Conservation (phyloP, 164 flowering plant species). For the Umbilicus rupestris region DNA sequence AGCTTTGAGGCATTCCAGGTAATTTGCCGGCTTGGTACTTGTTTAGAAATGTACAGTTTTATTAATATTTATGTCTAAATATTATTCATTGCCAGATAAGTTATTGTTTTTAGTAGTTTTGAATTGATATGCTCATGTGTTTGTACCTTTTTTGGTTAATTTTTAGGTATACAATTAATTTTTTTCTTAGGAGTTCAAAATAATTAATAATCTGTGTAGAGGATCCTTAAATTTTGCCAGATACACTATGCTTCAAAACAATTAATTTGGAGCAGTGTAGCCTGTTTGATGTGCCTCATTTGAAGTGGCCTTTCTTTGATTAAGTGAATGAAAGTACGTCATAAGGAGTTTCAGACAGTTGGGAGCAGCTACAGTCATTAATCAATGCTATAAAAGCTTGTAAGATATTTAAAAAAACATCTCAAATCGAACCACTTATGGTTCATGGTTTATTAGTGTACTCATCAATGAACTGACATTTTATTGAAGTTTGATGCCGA, state of each 20-base stretch:
- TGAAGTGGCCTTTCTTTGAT: no score
- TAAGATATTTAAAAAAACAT: neutral
- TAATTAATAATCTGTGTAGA: no score
- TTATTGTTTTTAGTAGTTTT: neutral
- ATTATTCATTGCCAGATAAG: neutral
- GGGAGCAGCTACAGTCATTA: no score
- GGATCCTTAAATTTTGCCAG: no score
- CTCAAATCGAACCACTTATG: neutral
- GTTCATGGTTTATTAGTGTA: neutral
- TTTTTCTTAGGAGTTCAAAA: neutral
- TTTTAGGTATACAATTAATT: neutral
- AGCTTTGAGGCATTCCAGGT: slow-evolving; percentile 93
- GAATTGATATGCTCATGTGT: neutral
- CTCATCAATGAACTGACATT: neutral
- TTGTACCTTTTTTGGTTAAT: neutral
- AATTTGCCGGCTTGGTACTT: slow-evolving; percentile 2
- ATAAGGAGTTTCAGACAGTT: no score
- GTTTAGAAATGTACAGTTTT: neutral
- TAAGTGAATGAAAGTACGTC: no score
- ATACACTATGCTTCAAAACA: no score
- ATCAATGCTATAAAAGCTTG: no score
- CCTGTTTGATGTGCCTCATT: no score
- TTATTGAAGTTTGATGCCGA: neutral
- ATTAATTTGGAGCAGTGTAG: no score
- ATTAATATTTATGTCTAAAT: neutral